phyloP scores from a whole-genome alignment of 2,329 filamentous ascomycete genomes.

The Xylariaceae sp. region DNA sequence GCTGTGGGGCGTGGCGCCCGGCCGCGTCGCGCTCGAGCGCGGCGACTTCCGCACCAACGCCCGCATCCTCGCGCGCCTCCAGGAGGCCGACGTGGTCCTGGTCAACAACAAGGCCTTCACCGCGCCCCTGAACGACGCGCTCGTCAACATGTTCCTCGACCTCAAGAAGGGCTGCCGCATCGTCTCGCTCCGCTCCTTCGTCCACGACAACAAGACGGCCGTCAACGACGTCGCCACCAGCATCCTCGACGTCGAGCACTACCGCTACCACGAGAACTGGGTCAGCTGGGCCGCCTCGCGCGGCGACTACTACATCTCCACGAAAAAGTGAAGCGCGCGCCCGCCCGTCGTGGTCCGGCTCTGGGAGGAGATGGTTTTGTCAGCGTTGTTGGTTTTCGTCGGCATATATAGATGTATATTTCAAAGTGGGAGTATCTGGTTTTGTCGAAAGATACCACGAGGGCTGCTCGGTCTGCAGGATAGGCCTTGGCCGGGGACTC shows the following conservation, averaged over 20 bases:
- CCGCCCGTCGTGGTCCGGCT: too few species aligned
- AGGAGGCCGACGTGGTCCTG: constrained; percentile 85
- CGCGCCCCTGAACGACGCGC: constrained; percentile 72
- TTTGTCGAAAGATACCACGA: constrained; percentile 13
- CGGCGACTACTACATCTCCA: constrained; percentile 84
- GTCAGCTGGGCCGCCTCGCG: constrained; percentile 89
- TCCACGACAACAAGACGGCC: constrained; percentile 70
- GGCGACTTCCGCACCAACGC: constrained; percentile 77
- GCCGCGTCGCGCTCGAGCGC: constrained; percentile 68
- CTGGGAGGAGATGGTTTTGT: constrained; percentile 1
- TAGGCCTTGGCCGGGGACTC: constrained; percentile 5
- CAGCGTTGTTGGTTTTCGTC: too few species aligned
- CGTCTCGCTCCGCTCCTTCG: constrained; percentile 87
- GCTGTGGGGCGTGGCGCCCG: constrained; percentile 80
- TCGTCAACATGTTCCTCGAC: constrained; percentile 87
- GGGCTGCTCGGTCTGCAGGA: constrained; percentile 5
- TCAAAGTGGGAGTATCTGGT: constrained; percentile 1
- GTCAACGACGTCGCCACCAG: constrained; percentile 69
- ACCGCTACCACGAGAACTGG: constrained; percentile 56
- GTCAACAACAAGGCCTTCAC: constrained; percentile 98
- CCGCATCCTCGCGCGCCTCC: constrained; percentile 64
- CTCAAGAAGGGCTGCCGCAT: constrained; percentile 85
- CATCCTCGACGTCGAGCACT: constrained; percentile 66
- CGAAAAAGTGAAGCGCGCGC: constrained; percentile 61
- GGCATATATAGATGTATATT: constrained; percentile 10